phyloP scores from a whole-genome alignment of 306 rosid species.

The Corylus avellana region DNA sequence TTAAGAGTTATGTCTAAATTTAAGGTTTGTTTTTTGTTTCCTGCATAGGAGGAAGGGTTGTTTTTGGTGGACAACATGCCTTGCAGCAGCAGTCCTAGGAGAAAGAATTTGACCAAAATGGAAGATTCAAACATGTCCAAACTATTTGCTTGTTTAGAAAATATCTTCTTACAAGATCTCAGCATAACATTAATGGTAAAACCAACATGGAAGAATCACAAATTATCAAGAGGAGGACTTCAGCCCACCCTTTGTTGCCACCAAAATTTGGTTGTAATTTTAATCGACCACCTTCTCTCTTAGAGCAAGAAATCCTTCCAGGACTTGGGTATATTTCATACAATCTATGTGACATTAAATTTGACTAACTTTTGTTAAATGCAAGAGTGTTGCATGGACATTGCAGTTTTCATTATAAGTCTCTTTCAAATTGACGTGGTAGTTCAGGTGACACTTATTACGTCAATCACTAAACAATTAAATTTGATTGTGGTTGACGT shows the following conservation, averaged over 20 bases:
- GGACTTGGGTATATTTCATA: constrained; percentile 7
- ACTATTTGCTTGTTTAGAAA: constrained; percentile 34
- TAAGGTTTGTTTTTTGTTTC: no score
- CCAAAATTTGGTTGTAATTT: not conserved
- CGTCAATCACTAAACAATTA: no score
- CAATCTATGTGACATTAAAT: not conserved
- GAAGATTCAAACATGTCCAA: constrained; percentile 13
- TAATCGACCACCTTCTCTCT: constrained; percentile 13
- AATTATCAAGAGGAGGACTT: not conserved
- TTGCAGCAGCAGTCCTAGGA: not conserved
- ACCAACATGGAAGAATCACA: constrained; percentile 9
- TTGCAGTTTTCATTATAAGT: no score
- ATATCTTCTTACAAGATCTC: constrained; percentile 21
- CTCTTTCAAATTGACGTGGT: no score
- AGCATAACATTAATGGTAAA: not conserved
- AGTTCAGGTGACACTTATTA: no score
- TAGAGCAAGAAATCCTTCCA: constrained; percentile 19
- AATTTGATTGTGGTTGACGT: no score
- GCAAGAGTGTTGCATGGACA: no score
- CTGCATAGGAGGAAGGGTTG: not conserved
- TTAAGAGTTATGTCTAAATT: no score
- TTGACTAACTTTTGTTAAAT: not conserved
- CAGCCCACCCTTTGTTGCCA: not conserved
- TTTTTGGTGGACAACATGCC: not conserved
- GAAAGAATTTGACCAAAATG: not conserved